Base-by-base conservation (phyloP, 2,329 filamentous ascomycete genomes). In the Coniella lustricola region DNA sequence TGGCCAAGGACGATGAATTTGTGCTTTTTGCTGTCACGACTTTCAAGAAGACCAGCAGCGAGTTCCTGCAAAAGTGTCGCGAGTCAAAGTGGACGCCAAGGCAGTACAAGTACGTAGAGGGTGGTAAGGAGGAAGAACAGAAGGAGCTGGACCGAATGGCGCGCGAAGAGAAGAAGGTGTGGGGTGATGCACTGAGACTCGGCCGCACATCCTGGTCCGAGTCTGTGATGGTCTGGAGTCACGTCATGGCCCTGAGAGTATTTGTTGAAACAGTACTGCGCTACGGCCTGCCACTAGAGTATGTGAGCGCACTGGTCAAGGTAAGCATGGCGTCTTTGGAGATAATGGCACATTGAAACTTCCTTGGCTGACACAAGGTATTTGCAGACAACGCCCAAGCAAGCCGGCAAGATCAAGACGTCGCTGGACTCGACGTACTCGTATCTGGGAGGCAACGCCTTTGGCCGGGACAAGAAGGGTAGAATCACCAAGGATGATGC, bases 251-350 rank as follows among this genome's bases (percentile, higher is more conserved):
- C 7, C 70, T 98, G 60, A 77, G 93, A 46, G 90, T 97, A 17
- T 98, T 97, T 67, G 93, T 98, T 17, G 93, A 98, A 75, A 95
- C 90, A 4, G 93, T 98, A n/a, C 73, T 98, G 62, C 82, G 93
- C 56, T 98, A 98, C 62, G 93, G 93, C 22, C 68, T 98, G 59
- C 93, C 93, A 41, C 70, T 96, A 55, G 87, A 94, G 58, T 98
- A 91, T 67, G 84, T 95, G 42, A 87, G 85, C 57, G 88, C 84
- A 14, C 70, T 96, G 56, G 73, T 97, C 54, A 84, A 88, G 83
- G 90, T 95, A 77, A 58, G 80, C 62, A 31, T 12, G 4, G 25
- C 18, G n/a, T n/a, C 14, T 7, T 17, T 14, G 16, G 4, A 22
- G 46, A 29, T 35, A 29, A 10, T 18, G 21, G 13, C 20, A 12